Evolutionary conservation across 192 early-diverging fungal species (phyloP).

Genomic region (Coemansia sp.): DNA sequence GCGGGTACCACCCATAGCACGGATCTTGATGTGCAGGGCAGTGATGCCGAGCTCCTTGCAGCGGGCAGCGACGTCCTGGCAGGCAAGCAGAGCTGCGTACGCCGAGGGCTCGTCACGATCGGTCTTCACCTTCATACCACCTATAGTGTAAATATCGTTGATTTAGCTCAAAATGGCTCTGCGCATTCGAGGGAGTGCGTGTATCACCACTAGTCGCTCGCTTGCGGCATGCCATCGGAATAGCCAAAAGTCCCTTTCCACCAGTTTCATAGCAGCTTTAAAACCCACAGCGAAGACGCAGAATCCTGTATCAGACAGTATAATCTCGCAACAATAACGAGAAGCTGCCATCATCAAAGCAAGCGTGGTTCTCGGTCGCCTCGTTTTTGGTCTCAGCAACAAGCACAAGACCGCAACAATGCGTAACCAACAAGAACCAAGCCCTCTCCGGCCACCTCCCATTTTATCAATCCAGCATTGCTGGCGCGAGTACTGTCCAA

Average conservation of each 20-base stretch:
- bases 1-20: slow-evolving; percentile 98
- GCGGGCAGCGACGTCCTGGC: slow-evolving; percentile 96
- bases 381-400: not conserved
- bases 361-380: not conserved
- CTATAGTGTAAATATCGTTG: slow-evolving; percentile 47
- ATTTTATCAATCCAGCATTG: not conserved
- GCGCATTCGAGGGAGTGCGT: slow-evolving; percentile 59
- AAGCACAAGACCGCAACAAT: not conserved
- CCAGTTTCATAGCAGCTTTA: slow-evolving; percentile 21
- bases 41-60: slow-evolving; percentile 99
- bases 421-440: slow-evolving; percentile 8
- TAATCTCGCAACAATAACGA: not conserved
- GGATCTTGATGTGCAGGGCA: slow-evolving; percentile 99
- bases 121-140: slow-evolving; percentile 99
- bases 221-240: slow-evolving; percentile 33
- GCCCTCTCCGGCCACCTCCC: not conserved
- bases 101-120: slow-evolving; percentile 99
- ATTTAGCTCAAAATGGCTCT: slow-evolving; percentile 9
- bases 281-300: slow-evolving; percentile 46
- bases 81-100: slow-evolving; percentile 99
- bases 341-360: not conserved
- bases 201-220: slow-evolving; percentile 64
- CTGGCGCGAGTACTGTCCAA: slow-evolving; percentile 17
- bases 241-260: slow-evolving; percentile 3
- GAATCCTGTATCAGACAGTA: not conserved